Percentiles rank a stretch among this genome's conserved stretches.
Evolutionary conservation across 768 basidiomycete species (phyloP).

Genomic region (Tylopilus plumbeoviolaceoides): DNA sequence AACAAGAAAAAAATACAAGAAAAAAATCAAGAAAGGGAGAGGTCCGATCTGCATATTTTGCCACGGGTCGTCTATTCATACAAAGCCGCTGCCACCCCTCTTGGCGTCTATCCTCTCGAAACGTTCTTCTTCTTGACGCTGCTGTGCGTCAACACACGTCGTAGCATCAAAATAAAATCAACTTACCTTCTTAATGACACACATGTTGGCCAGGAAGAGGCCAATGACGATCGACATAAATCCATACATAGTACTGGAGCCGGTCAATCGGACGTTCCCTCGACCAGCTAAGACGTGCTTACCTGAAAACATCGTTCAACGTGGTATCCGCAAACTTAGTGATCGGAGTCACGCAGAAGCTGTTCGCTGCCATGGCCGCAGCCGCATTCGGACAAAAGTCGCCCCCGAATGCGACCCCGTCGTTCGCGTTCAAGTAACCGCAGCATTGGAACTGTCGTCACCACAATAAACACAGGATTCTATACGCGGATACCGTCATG

Average conservation of each 20-base stretch:
- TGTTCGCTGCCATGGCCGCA: slow-evolving; percentile 35
- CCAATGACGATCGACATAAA: slow-evolving; percentile 77
- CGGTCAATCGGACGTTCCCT: background rate
- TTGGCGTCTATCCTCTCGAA: slow-evolving; percentile 90
- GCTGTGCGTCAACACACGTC: slow-evolving; percentile 14
- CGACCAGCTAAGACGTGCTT: slow-evolving; percentile 16
- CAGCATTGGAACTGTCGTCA: slow-evolving; percentile 68
- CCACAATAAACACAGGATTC: background rate
- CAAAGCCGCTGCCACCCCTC: slow-evolving; percentile 82
- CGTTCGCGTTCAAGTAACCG: slow-evolving; percentile 74
- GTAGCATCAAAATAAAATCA: background rate
- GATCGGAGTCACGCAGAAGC: slow-evolving; percentile 70
- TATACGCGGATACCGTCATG: background rate
- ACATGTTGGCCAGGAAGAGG: slow-evolving; percentile 76
- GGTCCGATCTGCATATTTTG: background rate
- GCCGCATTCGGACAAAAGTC: slow-evolving; percentile 49
- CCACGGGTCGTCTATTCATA: slow-evolving; percentile 39
- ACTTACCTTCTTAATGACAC: slow-evolving; percentile 75
- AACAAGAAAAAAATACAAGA: background rate
- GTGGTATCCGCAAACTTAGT: slow-evolving; percentile 66
- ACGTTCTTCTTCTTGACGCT: slow-evolving; percentile 77
- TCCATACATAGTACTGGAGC: slow-evolving; percentile 62
- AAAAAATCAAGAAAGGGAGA: background rate
- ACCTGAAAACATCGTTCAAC: slow-evolving; percentile 84
- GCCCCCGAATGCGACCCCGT: slow-evolving; percentile 57